A percentile compares a stretch with the other conserved stretches of the same genome.
Conservation (phyloP, 2,329 filamentous ascomycete species). For the Hypoxylon sp. region DNA sequence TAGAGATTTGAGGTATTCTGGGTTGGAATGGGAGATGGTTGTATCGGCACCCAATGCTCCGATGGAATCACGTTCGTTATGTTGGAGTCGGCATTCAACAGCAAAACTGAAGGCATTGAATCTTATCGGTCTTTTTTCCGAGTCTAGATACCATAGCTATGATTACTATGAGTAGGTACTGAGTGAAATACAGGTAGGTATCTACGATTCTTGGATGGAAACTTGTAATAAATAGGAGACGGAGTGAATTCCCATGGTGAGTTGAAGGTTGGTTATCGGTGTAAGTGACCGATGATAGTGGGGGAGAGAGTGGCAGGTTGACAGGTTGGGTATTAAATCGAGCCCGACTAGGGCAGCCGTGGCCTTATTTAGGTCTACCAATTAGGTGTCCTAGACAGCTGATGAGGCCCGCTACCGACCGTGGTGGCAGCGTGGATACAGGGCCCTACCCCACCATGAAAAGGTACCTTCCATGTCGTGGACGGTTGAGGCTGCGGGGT, state of each 20-base stretch:
- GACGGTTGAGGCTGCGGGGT: constrained; percentile 17
- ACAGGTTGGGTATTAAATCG: constrained; percentile 23
- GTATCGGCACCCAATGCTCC: constrained; percentile 6
- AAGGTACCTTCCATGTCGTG: no score
- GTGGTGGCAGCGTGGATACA: no score
- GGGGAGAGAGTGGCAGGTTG: no score
- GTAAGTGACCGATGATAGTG: no score
- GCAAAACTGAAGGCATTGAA: neutral
- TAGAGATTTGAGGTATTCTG: constrained; percentile 38
- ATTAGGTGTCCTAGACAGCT: neutral
- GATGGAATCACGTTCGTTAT: neutral
- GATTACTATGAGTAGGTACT: neutral
- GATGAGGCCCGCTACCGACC: neutral
- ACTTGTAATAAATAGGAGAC: constrained; percentile 6
- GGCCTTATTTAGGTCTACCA: neutral
- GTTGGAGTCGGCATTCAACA: neutral
- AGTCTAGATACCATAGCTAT: neutral
- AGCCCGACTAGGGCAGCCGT: constrained; percentile 25
- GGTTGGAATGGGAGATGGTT: neutral
- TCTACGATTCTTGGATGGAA: constrained; percentile 3
- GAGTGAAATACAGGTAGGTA: neutral
- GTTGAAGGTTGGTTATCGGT: constrained; percentile 1
- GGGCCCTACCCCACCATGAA: constrained; percentile 9
- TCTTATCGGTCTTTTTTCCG: neutral
- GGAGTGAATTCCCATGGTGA: neutral